A percentile compares a stretch with the other conserved stretches of the same genome.
Evolutionary conservation across 1,139 yeast genomes (phyloP).

Genomic region (Pichia sp.): DNA sequence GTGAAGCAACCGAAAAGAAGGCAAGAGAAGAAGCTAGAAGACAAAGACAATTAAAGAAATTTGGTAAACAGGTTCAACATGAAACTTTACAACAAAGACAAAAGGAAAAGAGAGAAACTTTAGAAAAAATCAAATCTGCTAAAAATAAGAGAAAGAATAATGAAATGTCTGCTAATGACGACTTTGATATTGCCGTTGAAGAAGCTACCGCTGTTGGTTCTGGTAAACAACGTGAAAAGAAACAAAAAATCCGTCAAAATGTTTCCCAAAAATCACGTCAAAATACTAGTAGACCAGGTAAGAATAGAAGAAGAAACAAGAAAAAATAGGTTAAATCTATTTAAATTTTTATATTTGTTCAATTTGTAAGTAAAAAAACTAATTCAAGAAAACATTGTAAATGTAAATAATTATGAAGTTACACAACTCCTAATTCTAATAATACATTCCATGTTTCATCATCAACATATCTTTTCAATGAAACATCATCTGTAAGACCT

Average conservation of each 20-base stretch:
- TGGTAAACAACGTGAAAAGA: conserved; percentile 30
- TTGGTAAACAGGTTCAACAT: conserved; percentile 94
- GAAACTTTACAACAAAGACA: conserved; percentile 93
- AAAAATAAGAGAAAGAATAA: conserved; percentile 80
- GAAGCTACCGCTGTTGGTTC: conserved; percentile 63
- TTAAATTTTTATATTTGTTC: background rate
- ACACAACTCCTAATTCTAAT: conserved; percentile 29
- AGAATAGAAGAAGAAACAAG: conserved; percentile 49
- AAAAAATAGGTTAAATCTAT: conserved; percentile 9
- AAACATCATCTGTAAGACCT: conserved; percentile 77
- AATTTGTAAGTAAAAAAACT: background rate
- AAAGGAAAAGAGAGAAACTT: conserved; percentile 84
- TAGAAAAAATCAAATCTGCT: conserved; percentile 82
- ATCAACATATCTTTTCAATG: conserved; percentile 64
- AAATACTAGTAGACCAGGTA: conserved; percentile 61
- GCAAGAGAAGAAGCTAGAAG: conserved; percentile 91
- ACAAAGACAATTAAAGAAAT: conserved; percentile 92
- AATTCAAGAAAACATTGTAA: background rate
- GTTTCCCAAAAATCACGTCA: conserved; percentile 12
- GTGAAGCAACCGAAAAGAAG: conserved; percentile 85
- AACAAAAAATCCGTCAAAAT: conserved; percentile 21
- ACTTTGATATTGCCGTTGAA: conserved; percentile 62
- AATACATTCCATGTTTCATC: conserved; percentile 49
- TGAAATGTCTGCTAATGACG: conserved; percentile 50
- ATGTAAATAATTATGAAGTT: background rate